Percentiles rank a stretch among this genome's conserved stretches.
phyloP scores from a whole-genome alignment of 2,329 filamentous ascomycete species.

The Penicillium expansum region DNA sequence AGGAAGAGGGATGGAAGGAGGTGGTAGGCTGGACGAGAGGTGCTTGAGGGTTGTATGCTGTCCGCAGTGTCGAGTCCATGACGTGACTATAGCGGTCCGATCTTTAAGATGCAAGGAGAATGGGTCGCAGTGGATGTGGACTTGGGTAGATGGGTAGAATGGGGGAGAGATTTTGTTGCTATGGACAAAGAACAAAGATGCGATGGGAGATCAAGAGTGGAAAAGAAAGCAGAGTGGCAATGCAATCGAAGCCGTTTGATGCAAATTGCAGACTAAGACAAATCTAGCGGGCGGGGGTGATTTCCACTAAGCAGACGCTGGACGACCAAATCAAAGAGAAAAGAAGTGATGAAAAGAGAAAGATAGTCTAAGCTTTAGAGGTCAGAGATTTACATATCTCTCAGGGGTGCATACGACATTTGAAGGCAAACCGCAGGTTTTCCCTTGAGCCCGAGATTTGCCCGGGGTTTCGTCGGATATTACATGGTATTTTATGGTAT shows the following conservation, averaged over 20 bases:
- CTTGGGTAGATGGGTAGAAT: background rate
- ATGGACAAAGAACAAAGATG: background rate
- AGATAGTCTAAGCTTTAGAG: background rate
- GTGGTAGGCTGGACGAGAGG: slow-evolving; percentile 11
- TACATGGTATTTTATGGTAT: background rate
- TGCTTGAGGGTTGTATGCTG: slow-evolving; percentile 17
- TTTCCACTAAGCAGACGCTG: background rate
- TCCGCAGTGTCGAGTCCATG: slow-evolving; percentile 20
- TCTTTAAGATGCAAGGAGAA: background rate
- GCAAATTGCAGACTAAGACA: background rate
- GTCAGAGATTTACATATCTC: background rate
- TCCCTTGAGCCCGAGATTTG: slow-evolving; percentile 20
- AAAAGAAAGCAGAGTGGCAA: background rate
- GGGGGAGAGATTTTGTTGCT: background rate
- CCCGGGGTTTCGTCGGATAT: slow-evolving; percentile 9
- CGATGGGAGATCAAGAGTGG: background rate
- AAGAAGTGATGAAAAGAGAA: background rate
- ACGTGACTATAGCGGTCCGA: background rate
- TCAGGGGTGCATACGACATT: slow-evolving; percentile 7
- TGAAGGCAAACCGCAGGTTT: background rate
- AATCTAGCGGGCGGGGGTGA: background rate
- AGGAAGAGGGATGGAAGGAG: slow-evolving; percentile 10
- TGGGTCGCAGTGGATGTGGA: background rate
- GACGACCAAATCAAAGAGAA: background rate
- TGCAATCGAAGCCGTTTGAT: slow-evolving; percentile 6